Conservation (phyloP, 2,329 filamentous ascomycete genomes). For the Fusarium euwallaceae region DNA sequence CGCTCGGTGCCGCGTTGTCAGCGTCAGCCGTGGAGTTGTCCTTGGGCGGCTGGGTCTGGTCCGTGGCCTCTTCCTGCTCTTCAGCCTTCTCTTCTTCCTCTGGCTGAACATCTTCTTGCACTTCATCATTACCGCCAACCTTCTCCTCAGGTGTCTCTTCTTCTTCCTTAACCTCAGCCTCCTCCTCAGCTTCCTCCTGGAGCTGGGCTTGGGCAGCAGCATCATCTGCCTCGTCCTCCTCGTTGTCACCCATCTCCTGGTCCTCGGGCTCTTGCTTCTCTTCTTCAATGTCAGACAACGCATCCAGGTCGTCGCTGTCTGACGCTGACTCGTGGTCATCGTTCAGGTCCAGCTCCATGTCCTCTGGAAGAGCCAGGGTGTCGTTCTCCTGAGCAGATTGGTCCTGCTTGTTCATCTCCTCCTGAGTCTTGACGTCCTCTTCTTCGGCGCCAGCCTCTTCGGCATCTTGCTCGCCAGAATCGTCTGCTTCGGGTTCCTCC, state of each 20-base stretch:
- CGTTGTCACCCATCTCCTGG: constrained; percentile 55
- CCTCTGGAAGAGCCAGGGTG: constrained; percentile 85
- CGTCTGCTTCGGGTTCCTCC: constrained; percentile 58
- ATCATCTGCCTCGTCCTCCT: constrained; percentile 54
- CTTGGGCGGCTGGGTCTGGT: constrained; percentile 52
- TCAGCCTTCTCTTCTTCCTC: constrained; percentile 67
- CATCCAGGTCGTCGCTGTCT: constrained; percentile 69
- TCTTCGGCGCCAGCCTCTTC: constrained; percentile 74
- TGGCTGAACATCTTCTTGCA: constrained; percentile 59
- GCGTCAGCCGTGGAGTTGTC: constrained; percentile 67
- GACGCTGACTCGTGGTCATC: constrained; percentile 72
- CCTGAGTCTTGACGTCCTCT: constrained; percentile 67
- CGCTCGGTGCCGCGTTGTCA: constrained; percentile 74
- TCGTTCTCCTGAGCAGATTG: constrained; percentile 86
- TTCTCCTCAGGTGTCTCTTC: constrained; percentile 66
- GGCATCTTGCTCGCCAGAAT: constrained; percentile 57
- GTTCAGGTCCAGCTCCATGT: constrained; percentile 87
- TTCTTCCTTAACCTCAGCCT: constrained; percentile 70
- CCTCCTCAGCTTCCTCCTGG: constrained; percentile 52
- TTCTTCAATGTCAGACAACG: constrained; percentile 68
- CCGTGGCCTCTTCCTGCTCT: constrained; percentile 65
- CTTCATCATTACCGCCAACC: constrained; percentile 55
- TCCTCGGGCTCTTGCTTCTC: constrained; percentile 55
- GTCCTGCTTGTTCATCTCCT: constrained; percentile 72
- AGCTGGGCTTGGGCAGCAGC: constrained; percentile 56